phyloP scores from a whole-genome alignment of 1,284 basidiomycete species.

The Cryptococcus deneoformans region DNA sequence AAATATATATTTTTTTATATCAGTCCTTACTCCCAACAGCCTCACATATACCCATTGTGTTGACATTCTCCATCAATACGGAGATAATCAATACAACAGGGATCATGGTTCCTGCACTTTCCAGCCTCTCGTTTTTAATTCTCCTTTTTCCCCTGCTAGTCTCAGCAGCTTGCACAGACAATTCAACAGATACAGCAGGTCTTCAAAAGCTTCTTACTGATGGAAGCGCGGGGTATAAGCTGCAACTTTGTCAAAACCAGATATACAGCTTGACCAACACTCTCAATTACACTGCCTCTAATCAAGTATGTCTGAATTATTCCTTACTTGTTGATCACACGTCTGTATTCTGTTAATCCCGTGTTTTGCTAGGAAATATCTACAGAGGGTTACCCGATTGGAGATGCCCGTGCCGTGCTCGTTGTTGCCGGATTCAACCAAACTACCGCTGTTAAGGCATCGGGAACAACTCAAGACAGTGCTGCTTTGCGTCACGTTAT shows the following conservation, averaged over 20 bases:
- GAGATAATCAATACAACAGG: too few species aligned
- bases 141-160: constrained; percentile 1
- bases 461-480: constrained; percentile 58
- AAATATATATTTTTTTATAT: too few species aligned
- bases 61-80: too few species aligned
- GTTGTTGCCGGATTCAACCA: constrained; percentile 57
- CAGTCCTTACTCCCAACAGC: too few species aligned
- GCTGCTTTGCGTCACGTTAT: constrained; percentile 67
- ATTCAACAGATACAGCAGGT: constrained; percentile 62
- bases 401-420: constrained; percentile 55
- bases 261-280: constrained; percentile 63
- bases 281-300: constrained; percentile 61
- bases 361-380: constrained; percentile 62
- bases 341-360: neutral
- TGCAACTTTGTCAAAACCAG: constrained; percentile 62
- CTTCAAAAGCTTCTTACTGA: constrained; percentile 64
- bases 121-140: too few species aligned
- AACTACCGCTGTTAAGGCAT: constrained; percentile 67
- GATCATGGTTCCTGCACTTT: too few species aligned
- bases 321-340: neutral
- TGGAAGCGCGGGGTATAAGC: constrained; percentile 62
- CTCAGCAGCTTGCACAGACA: constrained; percentile 36
- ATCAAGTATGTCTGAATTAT: constrained; percentile 38
- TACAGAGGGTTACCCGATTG: constrained; percentile 68
- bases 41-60: too few species aligned